These are phyloP conservation scores for Botryotinia globosa DNA, from an alignment of 2,329 filamentous ascomycete species.

Conservation along the genomic window DNA sequence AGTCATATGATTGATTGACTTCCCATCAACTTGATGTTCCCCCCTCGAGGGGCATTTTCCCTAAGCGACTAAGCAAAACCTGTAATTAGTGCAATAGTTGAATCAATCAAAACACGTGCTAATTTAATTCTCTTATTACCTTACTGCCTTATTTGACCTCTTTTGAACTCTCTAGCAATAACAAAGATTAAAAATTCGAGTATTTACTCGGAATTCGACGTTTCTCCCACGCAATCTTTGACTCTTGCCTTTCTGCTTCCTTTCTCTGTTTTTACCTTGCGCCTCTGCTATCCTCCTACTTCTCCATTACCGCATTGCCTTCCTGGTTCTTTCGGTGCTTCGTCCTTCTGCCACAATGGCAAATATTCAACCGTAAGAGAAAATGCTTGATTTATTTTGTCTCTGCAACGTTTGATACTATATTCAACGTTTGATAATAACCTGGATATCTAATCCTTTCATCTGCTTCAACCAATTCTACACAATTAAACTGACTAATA, in stretches of 20 bases:
- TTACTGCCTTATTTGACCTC: not conserved
- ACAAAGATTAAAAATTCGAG: conserved; percentile 2
- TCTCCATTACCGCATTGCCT: not conserved
- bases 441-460: not conserved
- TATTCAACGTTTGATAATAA: not conserved
- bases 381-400: not conserved
- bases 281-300: not conserved
- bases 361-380: not conserved
- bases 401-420: not conserved
- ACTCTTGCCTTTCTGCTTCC: not conserved
- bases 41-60: not conserved
- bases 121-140: too few species aligned
- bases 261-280: not conserved
- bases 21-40: not conserved
- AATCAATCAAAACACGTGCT: not conserved
- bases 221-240: not conserved
- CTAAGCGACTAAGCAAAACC: not conserved
- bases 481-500: not conserved
- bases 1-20: not conserved
- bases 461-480: not conserved
- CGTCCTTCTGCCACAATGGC: not conserved
- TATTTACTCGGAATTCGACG: not conserved
- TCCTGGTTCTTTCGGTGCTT: not conserved
- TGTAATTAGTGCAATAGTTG: not conserved
- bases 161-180: not conserved